Percentiles rank a stretch among this genome's conserved stretches.
Evolutionary conservation across 352 stramenopile species (phyloP).

Genomic region (Globisporangium nodosum): DNA sequence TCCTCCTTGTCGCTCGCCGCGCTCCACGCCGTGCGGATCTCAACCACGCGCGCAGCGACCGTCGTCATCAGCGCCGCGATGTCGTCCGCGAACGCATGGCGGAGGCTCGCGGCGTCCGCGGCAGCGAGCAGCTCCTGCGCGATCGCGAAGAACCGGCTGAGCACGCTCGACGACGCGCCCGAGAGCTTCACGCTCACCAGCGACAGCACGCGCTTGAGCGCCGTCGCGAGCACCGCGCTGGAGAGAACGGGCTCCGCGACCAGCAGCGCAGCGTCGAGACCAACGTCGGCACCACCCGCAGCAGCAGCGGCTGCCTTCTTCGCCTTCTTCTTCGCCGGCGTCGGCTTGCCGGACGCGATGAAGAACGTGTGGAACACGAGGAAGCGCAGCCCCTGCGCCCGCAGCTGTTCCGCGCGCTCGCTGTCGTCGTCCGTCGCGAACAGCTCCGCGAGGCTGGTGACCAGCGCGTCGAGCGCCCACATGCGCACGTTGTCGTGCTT

Average conservation of each 20-base stretch:
- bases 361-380: conserved; percentile 74
- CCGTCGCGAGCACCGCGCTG: conserved; percentile 28
- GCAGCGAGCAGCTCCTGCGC: conserved; percentile 29
- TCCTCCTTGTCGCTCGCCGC: conserved; percentile 8
- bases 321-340: conserved; percentile 40
- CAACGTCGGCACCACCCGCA: conserved; percentile 20
- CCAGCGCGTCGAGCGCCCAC: conserved; percentile 69
- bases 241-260: conserved; percentile 40
- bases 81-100: conserved; percentile 34
- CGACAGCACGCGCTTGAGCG: conserved; percentile 64
- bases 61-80: conserved; percentile 23
- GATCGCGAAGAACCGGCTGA: conserved; percentile 42
- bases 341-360: conserved; percentile 15
- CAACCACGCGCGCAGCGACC: conserved; percentile 27
- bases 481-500: conserved; percentile 60
- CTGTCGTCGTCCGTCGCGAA: conserved; percentile 21
- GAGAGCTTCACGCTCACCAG: conserved; percentile 53
- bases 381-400: conserved; percentile 51
- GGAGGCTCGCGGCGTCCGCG: conserved; percentile 22
- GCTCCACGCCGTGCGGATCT: conserved; percentile 23
- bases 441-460: conserved; percentile 36
- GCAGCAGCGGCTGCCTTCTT: conserved; percentile 36
- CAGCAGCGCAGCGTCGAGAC: conserved; percentile 12
- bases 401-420: conserved; percentile 15
- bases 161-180: conserved; percentile 30